These are phyloP conservation scores for Trichothecium sympodiale DNA, from an alignment of 2,329 filamentous ascomycete genomes.

Conservation along the genomic window DNA sequence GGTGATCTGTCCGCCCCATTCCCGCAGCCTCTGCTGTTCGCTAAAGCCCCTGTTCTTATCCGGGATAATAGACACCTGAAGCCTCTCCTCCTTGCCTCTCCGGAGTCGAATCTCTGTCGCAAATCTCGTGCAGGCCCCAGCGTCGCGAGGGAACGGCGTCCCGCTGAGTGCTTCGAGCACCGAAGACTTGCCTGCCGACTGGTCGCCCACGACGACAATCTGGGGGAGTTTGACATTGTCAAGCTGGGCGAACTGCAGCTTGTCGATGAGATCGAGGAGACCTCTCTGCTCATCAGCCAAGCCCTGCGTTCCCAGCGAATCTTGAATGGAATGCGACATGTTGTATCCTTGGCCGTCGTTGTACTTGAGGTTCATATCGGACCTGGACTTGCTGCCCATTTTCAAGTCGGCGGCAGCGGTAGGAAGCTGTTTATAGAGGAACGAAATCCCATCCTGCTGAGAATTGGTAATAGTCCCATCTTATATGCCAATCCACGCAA, in stretches of 20 bases:
- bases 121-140: constrained; percentile 50
- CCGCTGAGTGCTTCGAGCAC: constrained; percentile 53
- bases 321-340: constrained; percentile 32
- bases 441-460: too few relatives aligned
- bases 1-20: constrained; percentile 35
- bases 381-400: neutral
- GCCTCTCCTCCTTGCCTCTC: constrained; percentile 28
- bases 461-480: too few relatives aligned
- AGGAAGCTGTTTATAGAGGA: too few relatives aligned
- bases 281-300: constrained; percentile 43
- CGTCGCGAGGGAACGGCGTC: constrained; percentile 48
- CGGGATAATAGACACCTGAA: constrained; percentile 44
- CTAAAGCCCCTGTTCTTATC: constrained; percentile 33
- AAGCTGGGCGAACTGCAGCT: constrained; percentile 40
- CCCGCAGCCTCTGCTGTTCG: constrained; percentile 34
- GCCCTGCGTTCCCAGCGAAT: constrained; percentile 36
- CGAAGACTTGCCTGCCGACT: constrained; percentile 53
- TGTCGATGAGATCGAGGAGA: constrained; percentile 46
- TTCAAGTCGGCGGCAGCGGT: too few relatives aligned
- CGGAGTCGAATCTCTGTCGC: constrained; percentile 49
- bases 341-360: neutral
- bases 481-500: too few relatives aligned
- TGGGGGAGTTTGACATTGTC: constrained; percentile 45
- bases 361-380: constrained; percentile 4
- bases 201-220: constrained; percentile 53